Evolutionary conservation across 2,329 filamentous ascomycete species (phyloP), one percentile per base, ranked within the genome.

Genomic region (Aureobasidium pullulans): DNA sequence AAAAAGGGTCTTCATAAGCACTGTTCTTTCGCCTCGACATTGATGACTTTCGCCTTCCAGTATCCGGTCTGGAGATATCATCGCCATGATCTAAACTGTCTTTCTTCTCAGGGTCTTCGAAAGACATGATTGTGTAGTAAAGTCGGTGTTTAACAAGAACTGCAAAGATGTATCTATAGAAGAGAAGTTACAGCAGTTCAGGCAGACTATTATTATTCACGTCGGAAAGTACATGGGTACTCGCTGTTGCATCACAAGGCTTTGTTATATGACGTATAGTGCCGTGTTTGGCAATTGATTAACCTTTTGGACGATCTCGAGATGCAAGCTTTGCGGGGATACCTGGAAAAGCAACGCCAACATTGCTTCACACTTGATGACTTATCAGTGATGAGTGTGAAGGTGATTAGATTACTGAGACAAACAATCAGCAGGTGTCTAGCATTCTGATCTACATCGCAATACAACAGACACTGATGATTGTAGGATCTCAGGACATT

Each of bases 11-110:
- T 10, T 57, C 53, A 15, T 57, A 57, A 16, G 32, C 32, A 40
- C 53, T 57, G 32, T 57, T 57, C 42, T 57, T 57, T 2, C 53
- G 53, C 23, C 53, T 37, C 16, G 53, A 46, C 53, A 57, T 57
- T 4, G 42, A 57, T 4, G 53, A 46, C 32, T 40, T 57, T 15
- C 53, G 53, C 13, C 53, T 19, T 44, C 19, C 52, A 4, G 19
- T 31, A 1, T 11, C 19, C 15, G 43, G 42, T 32, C 53, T 44
- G 4, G 23, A 8, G 1, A 47, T 1, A 40, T 40, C 34, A 19
- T 57, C 43, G 43, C 16, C 42, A 23, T 57, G 23, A 3, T 53
- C 42, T 39, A 23, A 4, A n/a, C 40, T 37, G 2, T 57, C 32
- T 10, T 32, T 34, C 19, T 57, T 57, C n/a, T 57, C 53, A 1